Base-by-base conservation (phyloP, 108 stramenopile genomes). In the Nitzschia sp. region DNA sequence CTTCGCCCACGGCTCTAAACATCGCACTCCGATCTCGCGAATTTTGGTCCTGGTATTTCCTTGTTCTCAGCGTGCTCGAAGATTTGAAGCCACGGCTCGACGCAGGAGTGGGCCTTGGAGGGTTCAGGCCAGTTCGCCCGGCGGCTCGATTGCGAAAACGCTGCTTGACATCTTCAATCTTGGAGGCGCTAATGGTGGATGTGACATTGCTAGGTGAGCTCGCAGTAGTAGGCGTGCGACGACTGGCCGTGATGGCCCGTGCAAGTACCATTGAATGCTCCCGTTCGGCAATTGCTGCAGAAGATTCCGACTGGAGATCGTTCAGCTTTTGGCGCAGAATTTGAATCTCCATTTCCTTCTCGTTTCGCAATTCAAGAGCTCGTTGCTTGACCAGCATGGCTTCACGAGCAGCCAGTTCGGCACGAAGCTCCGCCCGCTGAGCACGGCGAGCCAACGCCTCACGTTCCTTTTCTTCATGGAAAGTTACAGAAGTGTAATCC, bases 391-490 rank as follows among this genome's bases (percentile, higher is more conserved):
- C 74, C 41, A 88, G 54, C 26, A 79, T 63, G 16, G 89, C 85
- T 63, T 91, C 92, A 56, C 89, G 74, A 13, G 88, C 84, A 36
- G 88, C 89, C 41, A 91, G 36, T 68, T 93, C 88, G 0, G 92
- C 88, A 32, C 80, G 60, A 22, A 91, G 68, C 67, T 93, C 92
- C 2, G 89, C 89, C 41, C 88, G 65, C 64, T 75, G 80, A 15
- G 88, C 89, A 47, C 89, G 64, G 16, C 87, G 76, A 0, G 79
- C 69, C 32, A 90, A 73, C 21, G 53, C 63, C 47, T 75, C 68
- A 17, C 71, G 77, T 31, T 91, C 89, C 16, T 60, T 63, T 17
- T 69, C 29, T 27, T 80, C 50, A 9, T 69, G 62, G 41, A 30
- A 6, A 26, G 53, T 32, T 11, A 23, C 54, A n/a, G 38, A 38